Percentiles rank a stretch among this genome's conserved stretches.
Evolutionary conservation across 345 rosid species (phyloP).

Genomic region (Durio zibethinus): DNA sequence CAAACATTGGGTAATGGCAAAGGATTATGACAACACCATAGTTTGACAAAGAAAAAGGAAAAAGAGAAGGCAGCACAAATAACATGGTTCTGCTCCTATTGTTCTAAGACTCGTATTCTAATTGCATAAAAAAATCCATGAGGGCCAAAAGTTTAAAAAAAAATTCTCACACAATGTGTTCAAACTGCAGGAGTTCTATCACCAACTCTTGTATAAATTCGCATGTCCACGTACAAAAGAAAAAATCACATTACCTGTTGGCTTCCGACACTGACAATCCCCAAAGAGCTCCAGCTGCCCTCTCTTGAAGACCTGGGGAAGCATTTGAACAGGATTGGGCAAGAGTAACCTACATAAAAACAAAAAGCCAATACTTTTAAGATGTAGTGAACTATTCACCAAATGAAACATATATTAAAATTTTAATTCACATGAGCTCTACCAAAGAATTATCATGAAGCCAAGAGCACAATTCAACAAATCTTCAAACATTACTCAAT

Average conservation of each 20-base stretch:
- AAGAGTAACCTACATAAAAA: conserved; percentile 61
- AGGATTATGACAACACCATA: not conserved
- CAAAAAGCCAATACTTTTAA: conserved; percentile 18
- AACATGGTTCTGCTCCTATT: not conserved
- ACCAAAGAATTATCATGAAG: not conserved
- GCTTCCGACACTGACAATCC: conserved; percentile 94
- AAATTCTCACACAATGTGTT: not conserved
- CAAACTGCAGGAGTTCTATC: not conserved
- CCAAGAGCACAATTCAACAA: not conserved
- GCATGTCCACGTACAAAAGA: not conserved
- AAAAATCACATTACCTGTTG: conserved; percentile 50
- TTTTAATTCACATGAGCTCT: not conserved
- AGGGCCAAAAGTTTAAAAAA: not conserved
- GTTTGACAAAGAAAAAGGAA: not conserved
- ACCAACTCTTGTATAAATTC: not conserved
- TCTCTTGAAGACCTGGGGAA: conserved; percentile 92
- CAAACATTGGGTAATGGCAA: not conserved
- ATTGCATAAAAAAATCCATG: not conserved
- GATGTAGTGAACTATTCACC: conserved; percentile 5
- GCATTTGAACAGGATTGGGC: conserved; percentile 85
- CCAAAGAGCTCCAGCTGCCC: conserved; percentile 99
- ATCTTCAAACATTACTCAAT: not conserved
- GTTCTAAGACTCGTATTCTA: not conserved
- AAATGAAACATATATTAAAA: not conserved
- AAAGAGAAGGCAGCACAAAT: not conserved